These are phyloP conservation scores for Delonix regia DNA, from an alignment of 306 rosid genomes.

Conservation along the genomic window DNA sequence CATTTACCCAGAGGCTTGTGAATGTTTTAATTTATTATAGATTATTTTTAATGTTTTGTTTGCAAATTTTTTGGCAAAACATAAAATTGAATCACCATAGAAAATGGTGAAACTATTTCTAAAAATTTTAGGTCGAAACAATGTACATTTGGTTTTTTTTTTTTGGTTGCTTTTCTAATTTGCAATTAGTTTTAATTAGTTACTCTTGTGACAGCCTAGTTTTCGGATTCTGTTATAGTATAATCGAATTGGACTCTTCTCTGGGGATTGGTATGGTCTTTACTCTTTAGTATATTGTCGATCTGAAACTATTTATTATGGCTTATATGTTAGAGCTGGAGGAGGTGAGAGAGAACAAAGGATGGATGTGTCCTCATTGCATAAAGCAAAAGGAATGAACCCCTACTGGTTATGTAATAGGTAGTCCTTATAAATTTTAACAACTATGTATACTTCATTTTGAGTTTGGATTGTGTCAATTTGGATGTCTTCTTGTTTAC, in stretches of 20 bases:
- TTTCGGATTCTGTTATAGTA: neutral
- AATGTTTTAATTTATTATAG: too few relatives aligned
- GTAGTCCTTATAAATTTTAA: slow-evolving; percentile 36
- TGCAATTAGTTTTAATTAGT: too few relatives aligned
- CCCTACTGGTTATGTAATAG: slow-evolving; percentile 88
- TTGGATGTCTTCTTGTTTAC: neutral
- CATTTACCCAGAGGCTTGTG: too few relatives aligned
- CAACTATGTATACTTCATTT: neutral
- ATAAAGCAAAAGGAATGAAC: slow-evolving; percentile 57
- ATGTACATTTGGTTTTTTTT: too few relatives aligned
- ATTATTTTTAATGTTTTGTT: too few relatives aligned
- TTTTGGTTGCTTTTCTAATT: too few relatives aligned
- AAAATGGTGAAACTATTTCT: too few relatives aligned
- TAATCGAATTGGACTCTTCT: neutral
- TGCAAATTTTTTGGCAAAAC: too few relatives aligned
- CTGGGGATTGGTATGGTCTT: too few relatives aligned
- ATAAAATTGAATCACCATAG: too few relatives aligned
- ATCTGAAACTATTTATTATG: slow-evolving; percentile 18
- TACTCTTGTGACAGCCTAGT: slow-evolving; percentile 19
- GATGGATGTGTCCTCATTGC: slow-evolving; percentile 90
- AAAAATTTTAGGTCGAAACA: too few relatives aligned
- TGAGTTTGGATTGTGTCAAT: neutral
- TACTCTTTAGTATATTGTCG: too few relatives aligned
- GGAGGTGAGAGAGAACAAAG: slow-evolving; percentile 62
- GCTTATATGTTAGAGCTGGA: slow-evolving; percentile 56